Base-by-base conservation (phyloP, 768 basidiomycete genomes). In the Ramaria sp. region DNA sequence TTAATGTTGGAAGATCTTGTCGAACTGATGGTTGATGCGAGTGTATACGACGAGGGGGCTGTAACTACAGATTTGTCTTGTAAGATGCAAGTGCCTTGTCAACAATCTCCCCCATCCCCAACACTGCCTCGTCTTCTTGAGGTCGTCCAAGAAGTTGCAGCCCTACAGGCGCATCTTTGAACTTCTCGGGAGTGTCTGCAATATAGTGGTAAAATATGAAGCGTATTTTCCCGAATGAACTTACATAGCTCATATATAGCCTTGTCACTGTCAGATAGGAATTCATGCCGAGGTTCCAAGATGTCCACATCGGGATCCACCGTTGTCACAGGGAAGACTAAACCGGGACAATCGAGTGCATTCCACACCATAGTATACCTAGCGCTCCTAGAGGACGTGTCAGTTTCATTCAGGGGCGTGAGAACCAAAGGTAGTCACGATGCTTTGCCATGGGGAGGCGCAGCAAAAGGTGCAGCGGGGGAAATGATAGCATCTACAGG, bases 401-500 rank as follows among this genome's bases (percentile, higher is more conserved):
- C 45, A 18, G 36, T 39, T 59, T 45, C 39, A 64, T 36, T 24
- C 49, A 48, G 28, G 57, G 13, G 7, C 39, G 22, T 27, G 45
- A 30, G 45, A 24, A 9, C 16, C 13, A 30, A 45, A 53, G 25
- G n/a, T 38, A n/a, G n/a, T n/a, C 43, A 83, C 81, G n/a, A 50
- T 70, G 56, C 76, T 15, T n/a, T n/a, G n/a, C 84, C 85, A 61
- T 87, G 86, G 6, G 81, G 84, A 3, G 78, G 68, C 1, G 87
- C 82, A 1, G 73, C 67, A 61, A 70, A 81, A 1, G 84, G 73
- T 1, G 82, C 81, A 1, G 70, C 73, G 18, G 88, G 83, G 1
- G 72, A 67, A 34, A 90, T 81, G 59, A 91, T 78, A 1, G 82
- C 86, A 62, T 90, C 88, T 4, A 89, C 75, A 5, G 85, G 82